phyloP scores from a whole-genome alignment of 345 rosid genomes.

The Populus euphratica region DNA sequence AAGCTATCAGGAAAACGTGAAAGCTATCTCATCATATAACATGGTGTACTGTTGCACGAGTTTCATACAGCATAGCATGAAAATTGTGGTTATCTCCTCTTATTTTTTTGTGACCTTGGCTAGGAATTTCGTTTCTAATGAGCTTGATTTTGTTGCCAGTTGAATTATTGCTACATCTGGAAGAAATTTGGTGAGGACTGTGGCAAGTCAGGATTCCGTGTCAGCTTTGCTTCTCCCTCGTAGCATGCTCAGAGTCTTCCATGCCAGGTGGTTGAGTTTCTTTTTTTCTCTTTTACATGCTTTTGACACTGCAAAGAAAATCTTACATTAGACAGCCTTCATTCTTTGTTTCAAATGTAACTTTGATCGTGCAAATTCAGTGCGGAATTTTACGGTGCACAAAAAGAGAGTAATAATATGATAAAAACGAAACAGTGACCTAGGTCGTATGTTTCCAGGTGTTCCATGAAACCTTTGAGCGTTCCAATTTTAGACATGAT shows the following conservation, averaged over 20 bases:
- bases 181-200: constrained; percentile 55
- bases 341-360: constrained; percentile 13
- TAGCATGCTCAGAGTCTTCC: constrained; percentile 16
- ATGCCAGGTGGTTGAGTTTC: constrained; percentile 15
- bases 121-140: constrained; percentile 14
- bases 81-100: not conserved
- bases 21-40: not conserved
- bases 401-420: not conserved
- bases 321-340: constrained; percentile 2
- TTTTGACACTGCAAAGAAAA: constrained; percentile 10
- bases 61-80: not conserved
- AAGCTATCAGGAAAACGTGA: not conserved
- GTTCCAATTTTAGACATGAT: not conserved
- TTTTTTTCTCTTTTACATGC: not conserved
- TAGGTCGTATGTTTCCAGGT: not conserved
- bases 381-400: not conserved
- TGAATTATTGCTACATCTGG: constrained; percentile 65
- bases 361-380: not conserved
- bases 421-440: not conserved
- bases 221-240: constrained; percentile 50
- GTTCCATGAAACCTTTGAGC: not conserved
- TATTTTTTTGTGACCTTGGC: not conserved
- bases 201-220: constrained; percentile 52
- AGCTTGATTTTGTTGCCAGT: constrained; percentile 35
- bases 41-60: not conserved